Evolutionary conservation across 768 basidiomycete genomes (phyloP).

Genomic region (Tulasnella sp.): DNA sequence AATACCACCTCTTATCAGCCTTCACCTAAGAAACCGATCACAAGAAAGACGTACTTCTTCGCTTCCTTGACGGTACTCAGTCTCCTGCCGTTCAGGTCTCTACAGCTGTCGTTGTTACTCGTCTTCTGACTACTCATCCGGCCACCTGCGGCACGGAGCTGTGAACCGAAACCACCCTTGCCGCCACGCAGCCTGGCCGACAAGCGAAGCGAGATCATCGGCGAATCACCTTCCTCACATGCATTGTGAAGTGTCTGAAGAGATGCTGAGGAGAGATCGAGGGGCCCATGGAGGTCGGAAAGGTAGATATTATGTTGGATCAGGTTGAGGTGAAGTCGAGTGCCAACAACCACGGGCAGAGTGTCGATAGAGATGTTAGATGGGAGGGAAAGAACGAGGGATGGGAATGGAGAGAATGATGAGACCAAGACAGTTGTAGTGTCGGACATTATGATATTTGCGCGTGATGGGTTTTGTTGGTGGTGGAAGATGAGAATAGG

Average conservation of each 20-base stretch:
- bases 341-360: constrained; percentile 35
- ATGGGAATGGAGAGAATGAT: constrained; percentile 49
- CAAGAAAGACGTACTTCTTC: constrained; percentile 51
- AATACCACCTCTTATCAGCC: not conserved
- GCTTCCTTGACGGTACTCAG: constrained; percentile 94
- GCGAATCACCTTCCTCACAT: constrained; percentile 24
- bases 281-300: constrained; percentile 31
- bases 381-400: constrained; percentile 38
- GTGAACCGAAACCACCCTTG: constrained; percentile 95
- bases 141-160: constrained; percentile 92
- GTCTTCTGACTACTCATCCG: constrained; percentile 96
- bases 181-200: constrained; percentile 70
- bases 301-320: constrained; percentile 32
- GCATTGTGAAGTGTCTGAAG: constrained; percentile 30
- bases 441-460: constrained; percentile 4
- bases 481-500: constrained; percentile 22
- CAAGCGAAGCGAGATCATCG: constrained; percentile 59
- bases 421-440: constrained; percentile 47
- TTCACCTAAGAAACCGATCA: not conserved
- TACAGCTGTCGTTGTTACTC: constrained; percentile 86
- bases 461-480: not conserved
- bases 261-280: constrained; percentile 23
- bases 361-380: constrained; percentile 32
- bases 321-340: constrained; percentile 41
- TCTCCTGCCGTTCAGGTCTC: constrained; percentile 82